Percentiles rank a stretch among this genome's conserved stretches.
Evolutionary conservation across 768 basidiomycete genomes (phyloP).

Genomic region (Naganishia onofrii): DNA sequence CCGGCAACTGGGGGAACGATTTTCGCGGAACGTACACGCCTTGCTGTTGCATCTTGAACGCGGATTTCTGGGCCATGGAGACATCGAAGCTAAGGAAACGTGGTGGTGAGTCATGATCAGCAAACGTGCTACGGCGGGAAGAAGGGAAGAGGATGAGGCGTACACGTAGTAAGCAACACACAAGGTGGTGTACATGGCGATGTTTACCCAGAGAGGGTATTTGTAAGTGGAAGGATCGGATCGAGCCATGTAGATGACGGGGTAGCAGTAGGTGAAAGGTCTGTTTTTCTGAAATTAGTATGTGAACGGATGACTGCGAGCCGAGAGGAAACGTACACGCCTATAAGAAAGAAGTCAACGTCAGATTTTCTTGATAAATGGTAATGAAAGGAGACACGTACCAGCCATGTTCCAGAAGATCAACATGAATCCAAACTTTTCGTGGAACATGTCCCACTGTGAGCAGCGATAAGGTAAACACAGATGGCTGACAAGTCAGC

Average conservation of each 20-base stretch:
- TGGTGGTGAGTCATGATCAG: not conserved
- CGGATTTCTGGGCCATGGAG: conserved; percentile 92
- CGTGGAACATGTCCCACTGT: conserved; percentile 99
- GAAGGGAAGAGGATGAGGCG: conserved; percentile 46
- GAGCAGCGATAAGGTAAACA: conserved; percentile 63
- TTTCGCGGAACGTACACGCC: conserved; percentile 79
- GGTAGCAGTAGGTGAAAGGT: conserved; percentile 82
- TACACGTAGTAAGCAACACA: conserved; percentile 83
- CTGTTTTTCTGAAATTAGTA: conserved; percentile 31
- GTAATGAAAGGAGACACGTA: conserved; percentile 38
- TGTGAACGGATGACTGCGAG: not conserved
- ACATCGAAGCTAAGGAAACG: conserved; percentile 94
- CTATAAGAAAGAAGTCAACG: conserved; percentile 3
- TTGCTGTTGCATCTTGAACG: conserved; percentile 93
- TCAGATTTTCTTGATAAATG: not conserved
- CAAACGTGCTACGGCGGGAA: not conserved
- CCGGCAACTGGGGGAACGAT: conserved; percentile 90
- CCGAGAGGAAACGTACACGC: not conserved
- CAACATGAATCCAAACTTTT: conserved; percentile 92
- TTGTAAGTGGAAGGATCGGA: conserved; percentile 81
- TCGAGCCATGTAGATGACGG: conserved; percentile 95
- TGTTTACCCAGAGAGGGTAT: conserved; percentile 73
- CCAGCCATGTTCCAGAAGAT: conserved; percentile 75
- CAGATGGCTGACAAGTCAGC: too few species aligned
- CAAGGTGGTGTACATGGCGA: conserved; percentile 70